A percentile compares a stretch with the other conserved stretches of the same genome.
Evolutionary conservation across 352 stramenopile species (phyloP).

Genomic region (Phytophthora colocasiae): DNA sequence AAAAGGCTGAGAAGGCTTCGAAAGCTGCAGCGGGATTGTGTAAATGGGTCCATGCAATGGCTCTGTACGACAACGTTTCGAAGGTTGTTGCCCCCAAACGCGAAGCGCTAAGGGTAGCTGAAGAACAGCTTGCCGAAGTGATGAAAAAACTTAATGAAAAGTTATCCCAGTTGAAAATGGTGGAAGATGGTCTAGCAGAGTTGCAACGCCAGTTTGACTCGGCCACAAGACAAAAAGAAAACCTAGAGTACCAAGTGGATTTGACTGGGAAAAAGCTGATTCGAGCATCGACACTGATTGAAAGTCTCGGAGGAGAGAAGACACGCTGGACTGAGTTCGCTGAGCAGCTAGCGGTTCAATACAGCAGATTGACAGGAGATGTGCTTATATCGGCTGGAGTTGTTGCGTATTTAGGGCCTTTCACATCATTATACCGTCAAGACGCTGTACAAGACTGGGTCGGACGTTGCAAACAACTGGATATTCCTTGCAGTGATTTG

Average conservation of each 20-base stretch:
- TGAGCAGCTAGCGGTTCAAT: constrained; percentile 78
- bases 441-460: constrained; percentile 87
- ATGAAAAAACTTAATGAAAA: constrained; percentile 93
- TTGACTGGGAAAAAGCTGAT: constrained; percentile 94
- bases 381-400: constrained; percentile 93
- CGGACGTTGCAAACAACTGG: constrained; percentile 70
- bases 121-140: constrained; percentile 87
- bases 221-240: constrained; percentile 91
- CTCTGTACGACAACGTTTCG: constrained; percentile 93
- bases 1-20: constrained; percentile 93
- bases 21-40: constrained; percentile 93
- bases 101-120: constrained; percentile 84
- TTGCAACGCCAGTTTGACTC: constrained; percentile 90
- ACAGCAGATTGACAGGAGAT: constrained; percentile 92
- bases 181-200: constrained; percentile 90
- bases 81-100: constrained; percentile 95
- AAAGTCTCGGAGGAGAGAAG: constrained; percentile 94
- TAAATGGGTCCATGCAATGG: constrained; percentile 95
- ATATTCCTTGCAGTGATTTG: constrained; percentile 86
- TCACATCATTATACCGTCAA: constrained; percentile 90
- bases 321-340: constrained; percentile 92
- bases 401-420: constrained; percentile 94
- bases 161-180: constrained; percentile 89
- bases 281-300: constrained; percentile 92
- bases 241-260: constrained; percentile 93